Evolutionary conservation across 2,329 filamentous ascomycete species (phyloP), one percentile per base, ranked within the genome.

Genomic region (Aspergillus flavus): DNA sequence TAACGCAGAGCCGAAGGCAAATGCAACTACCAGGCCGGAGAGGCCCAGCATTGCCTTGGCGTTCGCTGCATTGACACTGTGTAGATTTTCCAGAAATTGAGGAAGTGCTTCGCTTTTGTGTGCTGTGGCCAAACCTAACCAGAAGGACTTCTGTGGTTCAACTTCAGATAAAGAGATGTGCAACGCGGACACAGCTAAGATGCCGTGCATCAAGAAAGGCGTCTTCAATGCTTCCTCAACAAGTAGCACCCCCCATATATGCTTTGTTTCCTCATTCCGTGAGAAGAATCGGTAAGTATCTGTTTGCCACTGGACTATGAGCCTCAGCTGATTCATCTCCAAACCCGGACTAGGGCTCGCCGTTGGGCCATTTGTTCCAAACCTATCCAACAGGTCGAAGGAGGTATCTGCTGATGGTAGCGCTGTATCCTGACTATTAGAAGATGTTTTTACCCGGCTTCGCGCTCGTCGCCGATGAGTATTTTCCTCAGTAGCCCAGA

Each of bases 131-230:
- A 68, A 39, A 10, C 59, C 63, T 11, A 72, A 54, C 68, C 68
- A 72, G n/a, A 58, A 60, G 1, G 61, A 28, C 14, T 36, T 54
- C 19, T 54, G 52, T 36, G 52, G 52, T 54, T 54, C 52, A 9
- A 14, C n/a, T 6, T 36, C 52, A 4, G 30, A 54, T 34, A 54
- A 32, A 9, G 66, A 65, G 6, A 72, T 36, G 53, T 72, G 71
- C 4, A 72, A 50, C 7, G 71, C 71, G 2, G 71, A 69, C 3
- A 72, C 41, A 1, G 69, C 69, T 19, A 72, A 50, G 6, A 72
- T 69, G 2, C 71, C 71, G 36, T 72, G 71, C 71, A 72, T 71
- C 1, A 72, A 60, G 14, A 71, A 70, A 5, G 70, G 70, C 1
- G 61, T 53, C 5, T 59, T 54, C 1, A 72, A 54, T 6, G 66